These are phyloP conservation scores for Zymoseptoria crescenta DNA, from an alignment of 2,329 filamentous ascomycete genomes.

Conservation along the genomic window DNA sequence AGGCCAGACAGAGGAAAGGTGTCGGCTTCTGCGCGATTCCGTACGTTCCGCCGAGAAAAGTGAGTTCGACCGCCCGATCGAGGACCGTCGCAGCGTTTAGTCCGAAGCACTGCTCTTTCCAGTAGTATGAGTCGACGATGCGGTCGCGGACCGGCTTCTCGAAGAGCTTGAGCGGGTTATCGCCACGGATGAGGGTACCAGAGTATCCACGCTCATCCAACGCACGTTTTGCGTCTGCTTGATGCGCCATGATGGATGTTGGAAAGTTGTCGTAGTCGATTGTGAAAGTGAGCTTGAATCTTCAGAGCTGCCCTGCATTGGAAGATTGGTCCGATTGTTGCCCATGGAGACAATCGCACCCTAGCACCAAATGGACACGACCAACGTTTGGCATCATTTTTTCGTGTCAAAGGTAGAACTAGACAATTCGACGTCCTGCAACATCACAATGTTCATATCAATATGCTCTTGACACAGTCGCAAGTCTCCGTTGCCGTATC, in stretches of 20 bases:
- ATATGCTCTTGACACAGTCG: conserved; percentile 44
- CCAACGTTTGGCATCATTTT: background rate
- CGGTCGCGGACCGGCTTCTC: conserved; percentile 93
- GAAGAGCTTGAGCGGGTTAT: conserved; percentile 92
- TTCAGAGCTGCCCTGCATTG: background rate
- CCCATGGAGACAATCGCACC: background rate
- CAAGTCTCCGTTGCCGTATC: conserved; percentile 65
- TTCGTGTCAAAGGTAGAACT: background rate
- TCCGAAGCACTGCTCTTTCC: conserved; percentile 97
- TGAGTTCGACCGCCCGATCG: conserved; percentile 79
- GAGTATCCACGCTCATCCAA: conserved; percentile 85
- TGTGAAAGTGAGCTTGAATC: background rate
- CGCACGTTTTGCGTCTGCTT: conserved; percentile 67
- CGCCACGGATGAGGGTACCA: conserved; percentile 70
- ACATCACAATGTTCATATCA: background rate
- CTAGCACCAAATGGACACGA: background rate
- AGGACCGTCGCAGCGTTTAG: conserved; percentile 75
- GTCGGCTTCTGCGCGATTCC: conserved; percentile 78
- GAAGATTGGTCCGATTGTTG: conserved; percentile 1
- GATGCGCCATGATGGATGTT: conserved; percentile 45
- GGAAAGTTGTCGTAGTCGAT: background rate
- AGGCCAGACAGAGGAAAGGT: conserved; percentile 86
- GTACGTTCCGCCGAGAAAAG: conserved; percentile 80
- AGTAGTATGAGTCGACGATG: conserved; percentile 92
- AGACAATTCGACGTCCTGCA: background rate